Base-by-base conservation (phyloP, 2,329 filamentous ascomycete species). In the Clonostachys sp. region DNA sequence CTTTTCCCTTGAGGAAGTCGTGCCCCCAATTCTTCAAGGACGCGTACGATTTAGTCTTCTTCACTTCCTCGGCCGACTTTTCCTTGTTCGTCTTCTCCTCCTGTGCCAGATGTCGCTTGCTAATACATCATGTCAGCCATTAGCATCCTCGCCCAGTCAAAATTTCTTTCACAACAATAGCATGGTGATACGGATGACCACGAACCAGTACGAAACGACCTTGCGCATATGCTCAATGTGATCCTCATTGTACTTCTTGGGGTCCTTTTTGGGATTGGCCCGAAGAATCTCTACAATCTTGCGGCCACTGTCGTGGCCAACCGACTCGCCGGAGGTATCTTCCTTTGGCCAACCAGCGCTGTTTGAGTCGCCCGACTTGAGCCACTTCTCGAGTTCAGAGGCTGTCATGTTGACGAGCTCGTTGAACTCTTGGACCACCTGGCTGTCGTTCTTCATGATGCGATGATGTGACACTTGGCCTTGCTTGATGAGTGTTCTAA, bases 351-450 rank as follows among this genome's bases (percentile, higher is more conserved):
- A 85, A 3, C 83, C 83, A 2, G 81, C 74, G 16, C 68, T 72
- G 43, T 71, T 70, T 10, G 80, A 85, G 34, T 80, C 72, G n/a
- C 77, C 72, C 7, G 73, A 71, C 51, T 78, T 72, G 20, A 86
- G 73, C 83, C 83, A 86, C 20, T 73, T 67, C 55, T 81, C 72
- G 14, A 87, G 72, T 52, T 86, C 81, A 2, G 70, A 61, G 2
- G 80, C 68, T 12, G 71, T 75, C 82, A 87, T 86, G 61, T 86
- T 86, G 61, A 86, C 80, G 42, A 84, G 63, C 38, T 79, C 72
- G 51, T 86, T 84, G 70, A 85, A 87, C 58, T 86, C 81, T 44
- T 75, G 73, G 51, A 65, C 59, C 38, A 65, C 61, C 34, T 63
- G 57, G 3, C 61, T 55, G 40, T 53, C 47, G 50, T 54, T 52